phyloP scores from a whole-genome alignment of 1,284 basidiomycete genomes.

The Puccinia novopanici region DNA sequence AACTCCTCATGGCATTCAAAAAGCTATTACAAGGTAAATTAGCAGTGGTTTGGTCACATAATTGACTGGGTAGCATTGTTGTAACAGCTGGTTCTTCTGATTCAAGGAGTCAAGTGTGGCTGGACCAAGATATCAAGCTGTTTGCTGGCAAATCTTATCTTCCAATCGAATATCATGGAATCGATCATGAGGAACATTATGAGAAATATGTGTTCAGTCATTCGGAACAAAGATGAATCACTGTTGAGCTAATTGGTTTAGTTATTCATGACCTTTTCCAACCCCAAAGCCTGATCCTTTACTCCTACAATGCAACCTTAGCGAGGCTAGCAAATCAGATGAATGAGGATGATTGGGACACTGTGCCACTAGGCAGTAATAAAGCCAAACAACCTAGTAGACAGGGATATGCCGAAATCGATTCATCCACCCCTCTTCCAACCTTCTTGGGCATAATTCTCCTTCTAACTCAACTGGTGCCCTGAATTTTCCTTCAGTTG shows the following conservation, averaged over 20 bases:
- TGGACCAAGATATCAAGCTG: constrained; percentile 28
- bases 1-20: too few relatives aligned
- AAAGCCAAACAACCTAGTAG: not conserved
- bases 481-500: constrained; percentile 1
- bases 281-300: constrained; percentile 4
- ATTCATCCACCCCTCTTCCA: constrained; percentile 30
- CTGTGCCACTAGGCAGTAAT: constrained; percentile 15
- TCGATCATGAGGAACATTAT: constrained; percentile 11
- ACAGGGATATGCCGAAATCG: not conserved
- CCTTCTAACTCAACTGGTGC: not conserved
- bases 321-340: constrained; percentile 28
- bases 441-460: not conserved
- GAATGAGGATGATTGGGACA: constrained; percentile 38
- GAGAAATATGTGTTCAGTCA: constrained; percentile 29
- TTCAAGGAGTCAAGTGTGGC: too few relatives aligned
- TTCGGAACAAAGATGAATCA: not conserved
- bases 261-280: constrained; percentile 22
- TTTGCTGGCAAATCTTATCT: constrained; percentile 16
- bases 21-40: too few relatives aligned
- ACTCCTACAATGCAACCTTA: not conserved
- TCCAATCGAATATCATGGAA: constrained; percentile 23
- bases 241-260: not conserved
- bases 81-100: too few relatives aligned
- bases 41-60: too few relatives aligned
- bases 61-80: too few relatives aligned